Conservation (phyloP, 2,329 filamentous ascomycete genomes). For the Arthrobotrys iridis region DNA sequence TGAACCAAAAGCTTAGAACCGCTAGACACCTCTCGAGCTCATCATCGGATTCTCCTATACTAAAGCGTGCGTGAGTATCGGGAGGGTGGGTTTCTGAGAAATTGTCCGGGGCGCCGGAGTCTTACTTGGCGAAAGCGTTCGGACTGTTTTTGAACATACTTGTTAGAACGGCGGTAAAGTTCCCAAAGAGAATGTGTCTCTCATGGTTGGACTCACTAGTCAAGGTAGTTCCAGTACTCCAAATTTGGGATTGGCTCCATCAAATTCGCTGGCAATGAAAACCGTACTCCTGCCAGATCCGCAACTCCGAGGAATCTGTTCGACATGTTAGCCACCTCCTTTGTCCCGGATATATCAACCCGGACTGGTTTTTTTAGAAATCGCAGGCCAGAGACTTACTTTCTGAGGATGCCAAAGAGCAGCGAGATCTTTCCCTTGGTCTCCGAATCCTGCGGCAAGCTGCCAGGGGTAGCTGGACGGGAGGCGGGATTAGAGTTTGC, state of each 20-base stretch:
- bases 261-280: slow-evolving; percentile 93
- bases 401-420: slow-evolving; percentile 39
- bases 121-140: slow-evolving; percentile 51
- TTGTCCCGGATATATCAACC: not conserved
- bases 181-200: slow-evolving; percentile 70
- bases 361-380: not conserved
- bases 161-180: slow-evolving; percentile 1
- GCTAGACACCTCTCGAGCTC: slow-evolving; percentile 92
- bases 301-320: slow-evolving; percentile 87
- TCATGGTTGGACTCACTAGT: slow-evolving; percentile 68
- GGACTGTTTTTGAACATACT: slow-evolving; percentile 16
- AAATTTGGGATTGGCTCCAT: slow-evolving; percentile 96
- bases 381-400: slow-evolving; percentile 4
- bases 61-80: slow-evolving; percentile 59
- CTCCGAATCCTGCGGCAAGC: slow-evolving; percentile 46
- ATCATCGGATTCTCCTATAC: slow-evolving; percentile 88
- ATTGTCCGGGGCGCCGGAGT: not conserved
- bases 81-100: not conserved
- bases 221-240: slow-evolving; percentile 99
- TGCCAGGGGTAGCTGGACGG: slow-evolving; percentile 44
- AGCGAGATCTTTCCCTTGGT: slow-evolving; percentile 35
- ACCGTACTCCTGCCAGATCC: slow-evolving; percentile 93
- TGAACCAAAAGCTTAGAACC: slow-evolving; percentile 96
- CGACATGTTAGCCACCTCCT: not conserved
- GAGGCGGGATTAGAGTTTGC: slow-evolving; percentile 44